Evolutionary conservation across 2,329 filamentous ascomycete species (phyloP), one percentile per base, ranked within the genome.

Genomic region (Pseudogymnoascus sp.): DNA sequence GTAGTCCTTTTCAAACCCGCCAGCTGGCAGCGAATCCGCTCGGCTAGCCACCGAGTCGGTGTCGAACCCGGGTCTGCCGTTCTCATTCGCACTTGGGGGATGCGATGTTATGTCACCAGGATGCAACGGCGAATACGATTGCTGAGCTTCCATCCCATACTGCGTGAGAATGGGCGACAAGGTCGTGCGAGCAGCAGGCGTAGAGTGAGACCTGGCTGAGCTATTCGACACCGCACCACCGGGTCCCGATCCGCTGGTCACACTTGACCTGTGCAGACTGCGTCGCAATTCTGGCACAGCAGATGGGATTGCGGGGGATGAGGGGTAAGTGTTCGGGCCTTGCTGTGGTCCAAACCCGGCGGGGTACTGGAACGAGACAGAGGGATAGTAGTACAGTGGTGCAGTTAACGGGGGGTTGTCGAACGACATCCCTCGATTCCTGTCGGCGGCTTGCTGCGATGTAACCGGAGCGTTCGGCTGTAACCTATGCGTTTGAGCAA

Each of bases 171-270:
- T 36, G 16, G 53, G 53, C 3, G 53, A 36, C 16, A 59, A 21
- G 5, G 28, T 59, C 9, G 53, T 59, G n/a, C 72, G 67, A 23
- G 83, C 81, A 2, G 85, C 84, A 23, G 85, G 85, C 70, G 88
- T 85, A n/a, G 85, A 88, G 70, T 88, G 85, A 25, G 85, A 88
- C 66, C 85, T 80, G 65, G 86, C 72, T n/a, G 83, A 77, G 67
- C 84, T 83, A 63, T 77, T 82, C 25, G 83, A 78, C 61, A 79
- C 74, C 38, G 77, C 74, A 16, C 60, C 63, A 43, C 62, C 64
- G 36, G 75, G 70, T 8, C 78, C 78, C 12, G 78, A 72, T 37
- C 86, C 84, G 23, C 78, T 81, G 14, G 79, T 75, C 23, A 77
- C 74, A 8, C 77, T 76, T 1, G 83, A 81, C 69, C 85, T 77